These are phyloP conservation scores for Xylaria intraflava DNA, from an alignment of 495 filamentous ascomycete genomes.

Conservation along the genomic window DNA sequence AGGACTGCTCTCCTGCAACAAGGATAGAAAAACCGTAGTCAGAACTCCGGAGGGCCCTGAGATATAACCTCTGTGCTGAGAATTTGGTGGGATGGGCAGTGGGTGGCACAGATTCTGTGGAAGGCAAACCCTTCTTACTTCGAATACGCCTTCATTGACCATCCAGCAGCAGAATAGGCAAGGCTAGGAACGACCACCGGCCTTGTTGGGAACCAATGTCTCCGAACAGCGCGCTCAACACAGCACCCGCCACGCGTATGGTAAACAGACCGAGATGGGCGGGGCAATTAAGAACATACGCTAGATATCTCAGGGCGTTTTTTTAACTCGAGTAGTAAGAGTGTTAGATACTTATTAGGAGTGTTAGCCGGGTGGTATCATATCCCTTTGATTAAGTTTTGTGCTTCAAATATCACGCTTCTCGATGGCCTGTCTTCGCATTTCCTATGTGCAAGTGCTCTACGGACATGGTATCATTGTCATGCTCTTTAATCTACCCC, in stretches of 20 bases:
- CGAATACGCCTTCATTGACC: not conserved
- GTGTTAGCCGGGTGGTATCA: not conserved
- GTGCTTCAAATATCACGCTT: slow-evolving; percentile 10
- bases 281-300: no score
- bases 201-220: not conserved
- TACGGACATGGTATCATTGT: slow-evolving; percentile 9
- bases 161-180: not conserved
- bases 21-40: not conserved
- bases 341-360: no score
- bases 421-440: not conserved
- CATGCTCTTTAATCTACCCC: not conserved
- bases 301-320: no score
- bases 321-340: no score
- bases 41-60: not conserved
- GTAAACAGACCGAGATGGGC: not conserved
- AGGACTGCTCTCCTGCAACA: not conserved
- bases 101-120: not conserved
- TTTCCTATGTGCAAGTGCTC: not conserved
- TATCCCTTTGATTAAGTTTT: not conserved
- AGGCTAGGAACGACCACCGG: not conserved
- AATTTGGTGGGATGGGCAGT: slow-evolving; percentile 3
- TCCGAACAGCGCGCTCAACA: no score
- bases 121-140: not conserved
- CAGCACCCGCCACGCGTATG: not conserved
- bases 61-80: not conserved